Conservation (phyloP, 441 rosid species). For the Adansonia madagascariensis region DNA sequence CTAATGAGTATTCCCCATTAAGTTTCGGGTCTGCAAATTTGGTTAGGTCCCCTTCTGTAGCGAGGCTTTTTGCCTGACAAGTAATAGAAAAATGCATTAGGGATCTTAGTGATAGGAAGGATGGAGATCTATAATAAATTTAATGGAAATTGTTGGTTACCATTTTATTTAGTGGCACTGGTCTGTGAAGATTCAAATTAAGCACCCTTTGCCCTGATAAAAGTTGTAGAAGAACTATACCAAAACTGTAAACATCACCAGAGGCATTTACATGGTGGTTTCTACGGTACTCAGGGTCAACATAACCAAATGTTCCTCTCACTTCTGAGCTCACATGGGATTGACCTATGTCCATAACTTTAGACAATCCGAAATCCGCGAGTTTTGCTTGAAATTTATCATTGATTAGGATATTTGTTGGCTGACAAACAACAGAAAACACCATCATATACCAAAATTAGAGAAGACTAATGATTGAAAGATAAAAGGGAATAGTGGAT, state of each 20-base stretch:
- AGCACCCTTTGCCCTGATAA: slow-evolving; percentile 61
- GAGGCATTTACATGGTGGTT: slow-evolving; percentile 59
- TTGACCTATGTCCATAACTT: slow-evolving; percentile 60
- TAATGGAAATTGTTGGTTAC: slow-evolving; percentile 29
- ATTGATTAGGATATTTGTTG: slow-evolving; percentile 61
- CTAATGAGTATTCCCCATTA: slow-evolving; percentile 51
- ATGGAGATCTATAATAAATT: neutral
- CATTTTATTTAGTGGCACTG: slow-evolving; percentile 56
- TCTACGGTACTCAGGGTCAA: slow-evolving; percentile 60
- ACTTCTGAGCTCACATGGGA: slow-evolving; percentile 69
- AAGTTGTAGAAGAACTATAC: slow-evolving; percentile 61
- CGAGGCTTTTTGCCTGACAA: slow-evolving; percentile 49
- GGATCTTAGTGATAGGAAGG: neutral
- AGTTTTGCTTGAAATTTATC: slow-evolving; percentile 61
- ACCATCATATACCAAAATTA: neutral
- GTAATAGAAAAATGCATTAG: neutral
- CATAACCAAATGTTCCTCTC: slow-evolving; percentile 66
- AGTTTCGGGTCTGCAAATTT: slow-evolving; percentile 60
- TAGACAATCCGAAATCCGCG: slow-evolving; percentile 62
- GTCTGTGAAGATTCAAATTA: slow-evolving; percentile 42
- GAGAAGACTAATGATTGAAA: slow-evolving; percentile 5
- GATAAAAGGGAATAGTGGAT: neutral
- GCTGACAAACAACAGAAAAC: slow-evolving; percentile 38
- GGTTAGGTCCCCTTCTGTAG: slow-evolving; percentile 44
- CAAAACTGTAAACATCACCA: slow-evolving; percentile 67